phyloP scores from a whole-genome alignment of 2,329 filamentous ascomycete genomes.

The Botrytis elliptica region DNA sequence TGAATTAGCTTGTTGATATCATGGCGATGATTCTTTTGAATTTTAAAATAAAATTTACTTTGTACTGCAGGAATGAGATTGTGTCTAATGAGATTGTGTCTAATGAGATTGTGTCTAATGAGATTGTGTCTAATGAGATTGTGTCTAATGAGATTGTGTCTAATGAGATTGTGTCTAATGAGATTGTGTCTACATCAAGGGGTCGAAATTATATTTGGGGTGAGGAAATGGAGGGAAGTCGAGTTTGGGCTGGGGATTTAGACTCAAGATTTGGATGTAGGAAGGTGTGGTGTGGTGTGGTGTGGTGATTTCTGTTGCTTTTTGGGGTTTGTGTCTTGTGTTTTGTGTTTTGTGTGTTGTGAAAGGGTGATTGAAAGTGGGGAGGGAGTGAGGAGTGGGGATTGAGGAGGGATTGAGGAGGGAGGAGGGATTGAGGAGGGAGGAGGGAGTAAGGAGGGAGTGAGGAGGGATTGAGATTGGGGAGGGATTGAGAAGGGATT shows the following conservation, averaged over 20 bases:
- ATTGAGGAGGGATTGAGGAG: background rate
- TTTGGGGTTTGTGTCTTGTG: too few relatives aligned
- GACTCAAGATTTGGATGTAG: background rate
- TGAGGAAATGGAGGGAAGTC: rapidly evolving
- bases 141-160: background rate
- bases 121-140: background rate
- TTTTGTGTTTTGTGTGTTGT: too few relatives aligned
- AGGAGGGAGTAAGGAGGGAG: too few relatives aligned
- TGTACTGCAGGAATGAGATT: background rate
- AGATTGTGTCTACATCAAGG: too few relatives aligned
- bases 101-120: background rate
- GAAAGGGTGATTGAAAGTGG: background rate
- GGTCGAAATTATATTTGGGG: too few relatives aligned
- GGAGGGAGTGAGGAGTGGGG: background rate
- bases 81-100: background rate
- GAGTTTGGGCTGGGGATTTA: too few relatives aligned
- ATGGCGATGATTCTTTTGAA: background rate
- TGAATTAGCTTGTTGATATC: background rate
- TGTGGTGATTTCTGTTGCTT: background rate
- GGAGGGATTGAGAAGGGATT: background rate
- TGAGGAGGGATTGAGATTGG: background rate
- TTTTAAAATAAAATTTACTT: background rate
- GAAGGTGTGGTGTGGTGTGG: background rate
- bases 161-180: too few relatives aligned
- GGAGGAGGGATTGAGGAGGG: background rate